Evolutionary conservation across 345 rosid species (phyloP).

Genomic region (Lepidium didymum): DNA sequence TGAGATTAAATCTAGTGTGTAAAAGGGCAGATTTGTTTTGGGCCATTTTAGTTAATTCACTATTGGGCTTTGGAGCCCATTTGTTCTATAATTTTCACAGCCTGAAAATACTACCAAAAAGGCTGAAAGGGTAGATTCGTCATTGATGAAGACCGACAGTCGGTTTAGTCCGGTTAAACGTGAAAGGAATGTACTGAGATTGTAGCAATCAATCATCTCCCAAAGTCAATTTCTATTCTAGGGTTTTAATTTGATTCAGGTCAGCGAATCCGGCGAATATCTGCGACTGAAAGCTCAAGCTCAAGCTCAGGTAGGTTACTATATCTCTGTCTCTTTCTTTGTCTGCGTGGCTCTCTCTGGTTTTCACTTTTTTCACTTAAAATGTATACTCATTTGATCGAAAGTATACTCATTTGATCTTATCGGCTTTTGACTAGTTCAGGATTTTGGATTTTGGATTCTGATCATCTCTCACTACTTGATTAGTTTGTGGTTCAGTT

Average conservation of each 20-base stretch:
- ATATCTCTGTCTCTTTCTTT: not conserved
- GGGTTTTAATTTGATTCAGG: constrained; percentile 29
- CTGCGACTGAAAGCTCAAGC: not conserved
- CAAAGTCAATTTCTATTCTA: constrained; percentile 26
- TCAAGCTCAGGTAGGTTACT: constrained; percentile 13
- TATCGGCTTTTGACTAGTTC: not conserved
- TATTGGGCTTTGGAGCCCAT: constrained; percentile 19
- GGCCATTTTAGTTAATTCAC: not conserved
- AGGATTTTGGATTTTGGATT: constrained; percentile 4
- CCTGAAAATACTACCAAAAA: not conserved
- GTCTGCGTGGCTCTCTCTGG: not conserved
- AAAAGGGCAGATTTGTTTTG: not conserved
- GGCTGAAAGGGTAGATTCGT: not conserved
- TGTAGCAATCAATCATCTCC: constrained; percentile 23
- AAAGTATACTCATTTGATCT: not conserved
- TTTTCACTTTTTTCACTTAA: not conserved
- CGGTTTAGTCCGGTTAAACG: constrained; percentile 23
- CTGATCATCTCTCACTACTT: not conserved
- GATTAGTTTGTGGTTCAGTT: not conserved
- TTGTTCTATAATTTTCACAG: not conserved
- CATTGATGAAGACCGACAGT: not conserved
- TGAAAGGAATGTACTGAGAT: not conserved
- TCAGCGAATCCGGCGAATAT: constrained; percentile 21
- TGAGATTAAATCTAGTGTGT: not conserved
- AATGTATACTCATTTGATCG: not conserved